Evolutionary conservation across 495 filamentous ascomycete genomes (phyloP).

Genomic region (Viridothelium virens): DNA sequence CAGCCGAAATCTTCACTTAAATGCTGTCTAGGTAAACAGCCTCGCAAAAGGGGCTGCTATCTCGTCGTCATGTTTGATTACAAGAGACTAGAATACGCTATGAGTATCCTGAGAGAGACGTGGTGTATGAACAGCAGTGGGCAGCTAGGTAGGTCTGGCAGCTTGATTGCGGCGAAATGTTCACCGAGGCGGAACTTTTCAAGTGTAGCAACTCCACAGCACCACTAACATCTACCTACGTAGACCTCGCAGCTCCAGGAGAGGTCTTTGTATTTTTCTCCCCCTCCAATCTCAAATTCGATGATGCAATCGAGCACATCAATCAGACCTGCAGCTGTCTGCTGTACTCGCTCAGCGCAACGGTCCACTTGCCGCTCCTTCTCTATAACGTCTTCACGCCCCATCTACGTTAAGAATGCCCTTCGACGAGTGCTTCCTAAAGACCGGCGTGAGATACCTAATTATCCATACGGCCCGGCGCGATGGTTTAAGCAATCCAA

Average conservation of each 20-base stretch:
- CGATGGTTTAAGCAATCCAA: slow-evolving; percentile 79
- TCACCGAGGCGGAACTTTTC: not conserved
- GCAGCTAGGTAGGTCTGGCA: not conserved
- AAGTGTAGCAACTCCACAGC: too few species aligned
- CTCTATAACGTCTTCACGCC: not conserved
- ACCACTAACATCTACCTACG: too few species aligned
- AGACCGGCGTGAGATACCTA: slow-evolving; percentile 41
- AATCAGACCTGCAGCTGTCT: not conserved
- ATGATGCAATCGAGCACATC: not conserved
- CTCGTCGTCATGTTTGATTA: not conserved
- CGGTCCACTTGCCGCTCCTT: not conserved
- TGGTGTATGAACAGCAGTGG: not conserved
- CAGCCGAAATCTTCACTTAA: not conserved
- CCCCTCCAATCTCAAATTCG: not conserved
- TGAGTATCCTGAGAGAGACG: too few species aligned
- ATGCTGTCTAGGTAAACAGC: not conserved
- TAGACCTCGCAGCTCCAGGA: not conserved
- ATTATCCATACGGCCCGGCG: slow-evolving; percentile 79
- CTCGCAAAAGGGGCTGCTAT: not conserved
- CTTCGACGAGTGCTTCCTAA: slow-evolving; percentile 4
- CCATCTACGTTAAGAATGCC: slow-evolving; percentile 5
- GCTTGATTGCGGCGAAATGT: not conserved
- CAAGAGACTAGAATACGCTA: too few species aligned
- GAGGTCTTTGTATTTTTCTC: not conserved
- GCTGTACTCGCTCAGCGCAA: not conserved